Evolutionary conservation across 2,329 filamentous ascomycete genomes (phyloP).

Genomic region (Colletotrichum chrysophilum): DNA sequence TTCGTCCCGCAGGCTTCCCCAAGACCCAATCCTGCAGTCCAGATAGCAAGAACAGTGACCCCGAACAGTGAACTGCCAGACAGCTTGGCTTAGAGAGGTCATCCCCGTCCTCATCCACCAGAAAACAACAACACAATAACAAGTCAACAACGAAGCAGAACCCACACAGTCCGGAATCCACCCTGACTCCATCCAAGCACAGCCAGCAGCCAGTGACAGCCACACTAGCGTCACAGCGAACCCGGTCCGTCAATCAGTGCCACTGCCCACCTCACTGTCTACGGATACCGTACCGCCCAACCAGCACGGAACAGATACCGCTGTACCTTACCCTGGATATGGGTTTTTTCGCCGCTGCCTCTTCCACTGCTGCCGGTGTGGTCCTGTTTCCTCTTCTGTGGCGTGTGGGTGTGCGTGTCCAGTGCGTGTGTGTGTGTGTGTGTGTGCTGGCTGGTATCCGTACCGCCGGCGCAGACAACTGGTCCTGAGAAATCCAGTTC

Average conservation of each 20-base stretch:
- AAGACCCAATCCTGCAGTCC: neutral
- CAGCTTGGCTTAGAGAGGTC: neutral
- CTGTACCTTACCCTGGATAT: neutral
- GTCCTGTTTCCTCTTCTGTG: neutral
- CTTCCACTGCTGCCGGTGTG: neutral
- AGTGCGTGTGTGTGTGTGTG: neutral
- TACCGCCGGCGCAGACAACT: neutral
- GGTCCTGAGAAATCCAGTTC: neutral
- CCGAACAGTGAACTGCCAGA: neutral
- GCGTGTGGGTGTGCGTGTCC: neutral
- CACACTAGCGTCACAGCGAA: neutral
- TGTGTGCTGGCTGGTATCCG: neutral
- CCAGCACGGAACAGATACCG: neutral
- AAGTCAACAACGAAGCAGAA: neutral
- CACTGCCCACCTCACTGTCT: neutral
- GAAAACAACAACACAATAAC: neutral
- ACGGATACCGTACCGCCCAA: neutral
- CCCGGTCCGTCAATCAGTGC: neutral
- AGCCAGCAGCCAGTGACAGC: neutral
- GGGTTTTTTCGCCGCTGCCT: neutral
- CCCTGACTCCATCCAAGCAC: neutral
- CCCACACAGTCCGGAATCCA: conserved; percentile 2
- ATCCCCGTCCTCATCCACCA: neutral
- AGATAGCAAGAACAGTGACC: neutral
- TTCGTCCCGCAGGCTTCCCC: neutral